These are phyloP conservation scores for Orbilia oligospora DNA, from an alignment of 2,329 filamentous ascomycete genomes.

Conservation along the genomic window DNA sequence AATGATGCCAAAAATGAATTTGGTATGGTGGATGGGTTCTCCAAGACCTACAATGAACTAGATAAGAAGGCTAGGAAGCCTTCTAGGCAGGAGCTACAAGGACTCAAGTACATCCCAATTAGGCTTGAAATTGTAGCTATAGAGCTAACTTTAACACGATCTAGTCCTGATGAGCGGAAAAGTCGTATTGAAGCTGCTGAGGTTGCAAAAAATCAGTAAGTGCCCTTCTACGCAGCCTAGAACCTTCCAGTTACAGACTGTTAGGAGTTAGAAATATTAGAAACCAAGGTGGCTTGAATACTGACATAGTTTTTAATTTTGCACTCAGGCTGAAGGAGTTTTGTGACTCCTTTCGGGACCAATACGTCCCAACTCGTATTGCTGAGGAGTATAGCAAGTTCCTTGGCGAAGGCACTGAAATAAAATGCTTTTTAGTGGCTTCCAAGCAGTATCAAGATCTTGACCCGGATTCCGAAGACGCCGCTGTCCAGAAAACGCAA, in stretches of 20 bases:
- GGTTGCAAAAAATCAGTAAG: neutral
- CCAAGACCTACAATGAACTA: neutral
- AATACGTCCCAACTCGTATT: neutral
- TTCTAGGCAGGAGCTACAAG: neutral
- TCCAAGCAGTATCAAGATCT: conserved; percentile 34
- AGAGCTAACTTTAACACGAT: neutral
- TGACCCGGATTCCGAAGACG: conserved; percentile 8
- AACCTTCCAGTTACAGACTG: too few species aligned
- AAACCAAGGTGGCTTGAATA: too few species aligned
- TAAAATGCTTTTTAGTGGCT: conserved; percentile 35
- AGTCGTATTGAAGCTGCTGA: neutral
- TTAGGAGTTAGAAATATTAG: neutral
- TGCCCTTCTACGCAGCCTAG: neutral
- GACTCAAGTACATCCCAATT: neutral
- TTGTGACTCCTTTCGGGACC: neutral
- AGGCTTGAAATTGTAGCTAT: neutral
- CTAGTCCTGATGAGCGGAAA: neutral
- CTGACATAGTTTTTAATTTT: neutral
- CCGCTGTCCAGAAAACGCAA: conserved; percentile 1
- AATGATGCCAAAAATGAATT: neutral
- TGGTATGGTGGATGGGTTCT: neutral
- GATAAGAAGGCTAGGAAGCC: neutral
- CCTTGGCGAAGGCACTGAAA: conserved; percentile 15
- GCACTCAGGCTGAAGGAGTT: neutral
- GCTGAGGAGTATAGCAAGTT: neutral